These are phyloP conservation scores for Starmerella potacharoeniae DNA, from an alignment of 805 yeast genomes.

Conservation along the genomic window DNA sequence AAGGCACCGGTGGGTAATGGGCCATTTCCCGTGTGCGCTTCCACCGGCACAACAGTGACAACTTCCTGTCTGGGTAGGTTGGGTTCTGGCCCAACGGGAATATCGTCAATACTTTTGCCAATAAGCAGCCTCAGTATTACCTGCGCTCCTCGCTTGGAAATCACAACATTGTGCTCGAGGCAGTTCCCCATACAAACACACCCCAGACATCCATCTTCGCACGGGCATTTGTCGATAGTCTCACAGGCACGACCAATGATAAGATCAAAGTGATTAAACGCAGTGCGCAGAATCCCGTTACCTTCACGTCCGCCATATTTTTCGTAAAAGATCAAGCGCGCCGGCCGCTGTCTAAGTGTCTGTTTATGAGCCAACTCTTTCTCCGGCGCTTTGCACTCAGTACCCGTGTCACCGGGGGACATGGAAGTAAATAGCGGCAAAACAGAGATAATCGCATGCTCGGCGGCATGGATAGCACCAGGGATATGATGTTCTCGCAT, in stretches of 20 bases:
- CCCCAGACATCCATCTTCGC: constrained; percentile 58
- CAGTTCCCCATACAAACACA: constrained; percentile 82
- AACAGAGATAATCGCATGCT: constrained; percentile 75
- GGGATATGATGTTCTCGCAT: constrained; percentile 56
- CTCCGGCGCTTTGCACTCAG: constrained; percentile 97
- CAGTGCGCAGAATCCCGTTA: constrained; percentile 66
- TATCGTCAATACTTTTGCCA: constrained; percentile 41
- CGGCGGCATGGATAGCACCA: constrained; percentile 94
- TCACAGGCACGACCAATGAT: constrained; percentile 50
- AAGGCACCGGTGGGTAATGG: not conserved
- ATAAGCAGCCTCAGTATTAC: constrained; percentile 53
- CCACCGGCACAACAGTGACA: constrained; percentile 15
- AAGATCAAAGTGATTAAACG: constrained; percentile 65
- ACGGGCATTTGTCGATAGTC: constrained; percentile 52
- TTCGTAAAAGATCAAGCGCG: constrained; percentile 74
- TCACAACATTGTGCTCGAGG: constrained; percentile 66
- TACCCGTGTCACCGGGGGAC: constrained; percentile 55
- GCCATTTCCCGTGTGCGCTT: not conserved
- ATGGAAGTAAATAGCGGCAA: constrained; percentile 63
- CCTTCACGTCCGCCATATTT: constrained; percentile 71
- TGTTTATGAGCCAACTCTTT: constrained; percentile 68
- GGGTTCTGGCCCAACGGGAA: constrained; percentile 30
- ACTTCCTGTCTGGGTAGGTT: constrained; percentile 19
- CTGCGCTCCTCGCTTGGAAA: constrained; percentile 77
- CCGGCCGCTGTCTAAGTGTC: constrained; percentile 67